Evolutionary conservation across 208 protist genomes (phyloP).

Genomic region (Histomonas meleagridis): DNA sequence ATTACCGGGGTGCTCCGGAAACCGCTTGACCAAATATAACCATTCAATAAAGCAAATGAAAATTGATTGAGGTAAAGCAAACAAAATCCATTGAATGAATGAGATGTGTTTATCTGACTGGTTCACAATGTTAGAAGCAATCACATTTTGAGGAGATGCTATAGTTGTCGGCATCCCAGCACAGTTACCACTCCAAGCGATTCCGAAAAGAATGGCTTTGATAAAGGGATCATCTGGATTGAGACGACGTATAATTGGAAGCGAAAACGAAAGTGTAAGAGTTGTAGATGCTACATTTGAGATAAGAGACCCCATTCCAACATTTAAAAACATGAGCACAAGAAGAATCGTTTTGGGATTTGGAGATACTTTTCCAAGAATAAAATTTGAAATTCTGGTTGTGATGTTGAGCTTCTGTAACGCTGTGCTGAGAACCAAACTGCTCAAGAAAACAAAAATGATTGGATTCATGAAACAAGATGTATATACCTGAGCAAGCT

Average conservation of each 20-base stretch:
- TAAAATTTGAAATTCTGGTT: neutral
- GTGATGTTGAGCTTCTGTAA: neutral
- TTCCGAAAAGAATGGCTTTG: neutral
- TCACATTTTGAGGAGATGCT: constrained; percentile 23
- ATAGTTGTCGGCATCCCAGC: neutral
- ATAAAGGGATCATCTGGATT: neutral
- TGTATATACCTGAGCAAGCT: neutral
- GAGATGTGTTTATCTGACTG: neutral
- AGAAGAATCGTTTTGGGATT: neutral
- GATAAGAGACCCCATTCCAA: neutral
- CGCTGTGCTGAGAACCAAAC: neutral
- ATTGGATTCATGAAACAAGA: neutral
- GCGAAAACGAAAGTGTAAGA: neutral
- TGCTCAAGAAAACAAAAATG: neutral
- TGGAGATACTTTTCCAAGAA: neutral
- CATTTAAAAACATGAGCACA: neutral
- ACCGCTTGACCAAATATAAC: neutral
- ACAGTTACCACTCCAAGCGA: constrained; percentile 25
- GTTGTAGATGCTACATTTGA: constrained; percentile 32
- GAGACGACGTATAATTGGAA: neutral
- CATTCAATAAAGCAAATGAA: neutral
- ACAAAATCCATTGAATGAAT: neutral
- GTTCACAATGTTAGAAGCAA: neutral
- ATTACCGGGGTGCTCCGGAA: neutral
- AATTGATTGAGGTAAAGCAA: neutral